Evolutionary conservation across 495 filamentous ascomycete species (phyloP), one percentile per base, ranked within the genome.

Genomic region (Extremus antarcticus): DNA sequence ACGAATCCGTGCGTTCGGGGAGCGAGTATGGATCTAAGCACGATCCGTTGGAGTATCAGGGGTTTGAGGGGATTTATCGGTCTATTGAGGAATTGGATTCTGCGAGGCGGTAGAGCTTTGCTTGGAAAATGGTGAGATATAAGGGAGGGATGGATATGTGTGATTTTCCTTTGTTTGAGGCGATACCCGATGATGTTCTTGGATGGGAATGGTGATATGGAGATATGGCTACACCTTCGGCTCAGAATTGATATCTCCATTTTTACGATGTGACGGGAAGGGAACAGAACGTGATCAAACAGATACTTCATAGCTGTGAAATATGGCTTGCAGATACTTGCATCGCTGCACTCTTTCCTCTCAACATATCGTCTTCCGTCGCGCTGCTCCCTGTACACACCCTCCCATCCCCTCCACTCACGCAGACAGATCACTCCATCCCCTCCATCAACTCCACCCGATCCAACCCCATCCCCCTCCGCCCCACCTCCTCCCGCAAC

Each of bases 401-500:
- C n/a, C n/a, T n/a, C n/a, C n/a, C n/a, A n/a, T n/a, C n/a, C n/a
- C n/a, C n/a, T n/a, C n/a, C n/a, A n/a, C 29, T 35, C 13, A 13
- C 29, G 29, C 29, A 35, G 29, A 35, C 29, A 4, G 4, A 13
- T 35, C 29, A 86, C 69, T 91, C 77, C 90, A 95, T 95, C 15
- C 90, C 90, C 55, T 85, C 83, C 88, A 98, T 87, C 56, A 96
- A 72, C 50, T 88, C 84, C 9, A 85, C 82, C 57, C 82, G 79
- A 68, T 98, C 92, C 54, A 98, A 67, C 56, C 91, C 76, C 92
- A 97, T 97, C 1, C 83, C 85, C 65, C 85, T 86, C 64, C 81
- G 73, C 25, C 80, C 78, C 53, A 86, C 78, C 66, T 87, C 94
- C 68, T 94, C 86, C 53, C 82, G 80, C 53, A 98, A 76, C 51